Conservation (phyloP, 768 basidiomycete species). For the Boletus rubescentipes region DNA sequence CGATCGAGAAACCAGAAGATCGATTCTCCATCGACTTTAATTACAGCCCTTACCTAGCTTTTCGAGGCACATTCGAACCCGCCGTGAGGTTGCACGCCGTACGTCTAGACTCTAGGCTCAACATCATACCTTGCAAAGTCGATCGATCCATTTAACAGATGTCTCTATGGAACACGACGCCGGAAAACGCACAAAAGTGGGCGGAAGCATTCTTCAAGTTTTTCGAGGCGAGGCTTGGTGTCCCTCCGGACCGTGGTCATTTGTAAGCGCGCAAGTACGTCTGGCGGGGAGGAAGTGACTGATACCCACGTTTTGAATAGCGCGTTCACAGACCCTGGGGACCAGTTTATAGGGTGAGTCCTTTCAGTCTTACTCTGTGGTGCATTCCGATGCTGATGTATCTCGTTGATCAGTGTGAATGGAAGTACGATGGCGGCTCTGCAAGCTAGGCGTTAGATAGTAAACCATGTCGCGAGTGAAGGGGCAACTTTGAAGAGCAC, state of each 20-base stretch:
- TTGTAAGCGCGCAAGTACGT: conserved; percentile 37
- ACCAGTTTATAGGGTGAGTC: conserved; percentile 3
- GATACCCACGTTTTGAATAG: background rate
- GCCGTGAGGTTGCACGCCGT: conserved; percentile 45
- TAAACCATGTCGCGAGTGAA: background rate
- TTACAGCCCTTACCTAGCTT: conserved; percentile 57
- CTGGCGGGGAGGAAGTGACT: background rate
- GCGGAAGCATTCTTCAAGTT: conserved; percentile 54
- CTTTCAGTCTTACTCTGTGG: background rate
- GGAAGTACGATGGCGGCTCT: conserved; percentile 2
- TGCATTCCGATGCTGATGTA: background rate
- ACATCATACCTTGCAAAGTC: background rate
- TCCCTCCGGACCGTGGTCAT: conserved; percentile 54
- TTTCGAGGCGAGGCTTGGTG: conserved; percentile 50
- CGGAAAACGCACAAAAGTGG: conserved; percentile 47
- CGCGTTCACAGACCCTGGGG: conserved; percentile 4
- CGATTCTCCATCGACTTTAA: conserved; percentile 52
- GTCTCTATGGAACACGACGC: conserved; percentile 55
- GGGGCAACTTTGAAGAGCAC: too few relatives aligned
- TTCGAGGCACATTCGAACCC: conserved; percentile 59
- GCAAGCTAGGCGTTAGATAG: background rate
- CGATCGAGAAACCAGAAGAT: conserved; percentile 49
- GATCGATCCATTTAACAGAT: conserved; percentile 34
- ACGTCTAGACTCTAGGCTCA: background rate
- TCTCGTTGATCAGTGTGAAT: background rate